Percentiles rank a stretch among this genome's conserved stretches.
phyloP scores from a whole-genome alignment of 2,329 filamentous ascomycete species.

The Ophiocordyceps camponoti-saundersi region DNA sequence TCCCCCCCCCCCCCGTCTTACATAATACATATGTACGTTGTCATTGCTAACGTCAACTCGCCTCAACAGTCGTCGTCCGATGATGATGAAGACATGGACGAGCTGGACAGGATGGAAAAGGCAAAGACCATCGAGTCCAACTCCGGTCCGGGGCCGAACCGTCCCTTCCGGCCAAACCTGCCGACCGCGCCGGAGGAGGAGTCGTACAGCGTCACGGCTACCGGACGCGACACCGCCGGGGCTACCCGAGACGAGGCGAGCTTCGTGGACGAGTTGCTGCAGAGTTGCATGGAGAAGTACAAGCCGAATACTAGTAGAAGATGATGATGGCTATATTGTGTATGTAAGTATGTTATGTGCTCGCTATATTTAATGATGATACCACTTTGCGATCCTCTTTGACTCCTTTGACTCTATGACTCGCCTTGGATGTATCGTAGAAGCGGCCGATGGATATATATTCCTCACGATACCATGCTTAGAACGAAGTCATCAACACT shows the following conservation, averaged over 20 bases:
- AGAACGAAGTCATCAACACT: not conserved
- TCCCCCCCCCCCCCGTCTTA: no score
- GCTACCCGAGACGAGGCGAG: slow-evolving; percentile 1
- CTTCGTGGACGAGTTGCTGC: slow-evolving; percentile 8
- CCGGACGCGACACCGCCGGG: slow-evolving; percentile 1
- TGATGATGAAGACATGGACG: not conserved
- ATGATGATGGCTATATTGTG: not conserved
- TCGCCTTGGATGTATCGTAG: no score
- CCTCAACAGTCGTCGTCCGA: no score
- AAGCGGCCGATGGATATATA: no score
- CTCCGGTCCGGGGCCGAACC: no score
- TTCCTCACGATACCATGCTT: no score
- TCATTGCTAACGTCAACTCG: no score
- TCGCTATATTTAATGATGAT: not conserved
- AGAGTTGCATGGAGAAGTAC: slow-evolving; percentile 4
- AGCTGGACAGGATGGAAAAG: not conserved
- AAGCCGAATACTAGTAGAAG: not conserved
- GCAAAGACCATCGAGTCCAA: not conserved
- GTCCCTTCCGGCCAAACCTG: not conserved
- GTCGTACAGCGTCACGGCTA: slow-evolving; percentile 1
- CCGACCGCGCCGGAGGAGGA: not conserved
- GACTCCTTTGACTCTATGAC: no score
- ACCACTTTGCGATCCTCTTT: no score
- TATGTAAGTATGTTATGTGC: not conserved
- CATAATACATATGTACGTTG: no score